Percentiles rank a stretch among this genome's conserved stretches.
phyloP scores from a whole-genome alignment of 306 rosid species.

The Malus asiatica region DNA sequence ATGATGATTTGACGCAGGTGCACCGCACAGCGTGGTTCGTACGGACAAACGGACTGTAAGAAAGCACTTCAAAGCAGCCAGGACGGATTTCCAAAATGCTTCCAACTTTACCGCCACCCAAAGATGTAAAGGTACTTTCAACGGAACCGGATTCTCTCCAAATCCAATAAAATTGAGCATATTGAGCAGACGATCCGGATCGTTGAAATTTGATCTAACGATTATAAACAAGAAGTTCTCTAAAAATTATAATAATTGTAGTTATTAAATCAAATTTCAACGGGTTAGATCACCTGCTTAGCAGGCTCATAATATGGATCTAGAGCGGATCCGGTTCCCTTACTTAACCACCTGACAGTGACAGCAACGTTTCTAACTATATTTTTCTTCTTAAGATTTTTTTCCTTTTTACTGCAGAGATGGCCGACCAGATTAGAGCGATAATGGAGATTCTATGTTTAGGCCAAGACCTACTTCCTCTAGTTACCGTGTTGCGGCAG shows the following conservation, averaged over 20 bases:
- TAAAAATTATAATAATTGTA: too few species aligned
- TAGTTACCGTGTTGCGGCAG: constrained; percentile 10
- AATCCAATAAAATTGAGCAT: too few species aligned
- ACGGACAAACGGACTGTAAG: neutral
- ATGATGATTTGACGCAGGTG: constrained; percentile 15
- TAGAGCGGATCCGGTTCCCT: fast-evolving
- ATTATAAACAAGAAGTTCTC: fast-evolving
- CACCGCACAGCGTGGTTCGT: constrained; percentile 16
- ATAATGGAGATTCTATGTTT: neutral
- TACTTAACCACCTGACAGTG: neutral
- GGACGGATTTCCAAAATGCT: constrained; percentile 22
- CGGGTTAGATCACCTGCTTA: fast-evolving
- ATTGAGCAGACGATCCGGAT: fast-evolving
- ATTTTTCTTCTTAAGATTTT: neutral
- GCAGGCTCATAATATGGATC: fast-evolving
- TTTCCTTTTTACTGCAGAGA: neutral
- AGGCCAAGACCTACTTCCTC: neutral
- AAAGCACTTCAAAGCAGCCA: neutral
- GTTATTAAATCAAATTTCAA: fast-evolving
- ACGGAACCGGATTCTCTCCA: neutral
- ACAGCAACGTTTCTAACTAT: neutral
- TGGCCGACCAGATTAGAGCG: neutral
- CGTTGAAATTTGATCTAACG: fast-evolving
- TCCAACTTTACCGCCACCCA: constrained; percentile 28
- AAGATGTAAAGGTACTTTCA: neutral